A percentile compares a stretch with the other conserved stretches of the same genome.
Conservation (phyloP, 441 rosid species). For the Gossypium schwendimanii region DNA sequence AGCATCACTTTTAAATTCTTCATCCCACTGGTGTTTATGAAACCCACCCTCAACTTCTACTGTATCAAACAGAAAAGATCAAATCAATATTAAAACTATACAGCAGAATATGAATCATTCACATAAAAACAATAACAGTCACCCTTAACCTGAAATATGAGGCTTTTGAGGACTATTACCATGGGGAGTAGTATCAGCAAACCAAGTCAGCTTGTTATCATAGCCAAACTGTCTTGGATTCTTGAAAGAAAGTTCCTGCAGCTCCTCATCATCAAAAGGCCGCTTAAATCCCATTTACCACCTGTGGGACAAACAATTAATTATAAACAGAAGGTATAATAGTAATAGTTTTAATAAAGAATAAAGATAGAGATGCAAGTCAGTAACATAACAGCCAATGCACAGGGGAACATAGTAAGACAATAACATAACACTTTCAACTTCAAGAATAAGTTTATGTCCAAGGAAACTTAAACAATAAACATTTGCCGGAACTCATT, state of each 20-base stretch:
- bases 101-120: background rate
- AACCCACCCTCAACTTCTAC: constrained; percentile 31
- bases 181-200: constrained; percentile 2
- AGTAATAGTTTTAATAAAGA: background rate
- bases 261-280: constrained; percentile 24
- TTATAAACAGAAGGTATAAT: background rate
- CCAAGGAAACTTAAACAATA: background rate
- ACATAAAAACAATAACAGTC: background rate
- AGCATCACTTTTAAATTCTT: constrained; percentile 6
- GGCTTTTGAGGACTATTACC: constrained; percentile 4
- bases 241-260: constrained; percentile 30
- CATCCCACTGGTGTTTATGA: constrained; percentile 20
- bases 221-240: constrained; percentile 27
- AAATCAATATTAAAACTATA: background rate
- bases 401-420: background rate
- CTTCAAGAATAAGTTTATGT: background rate
- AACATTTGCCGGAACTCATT: background rate
- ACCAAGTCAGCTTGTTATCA: constrained; percentile 13
- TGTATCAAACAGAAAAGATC: constrained; percentile 20
- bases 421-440: background rate
- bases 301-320: constrained; percentile 9
- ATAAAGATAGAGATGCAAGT: background rate
- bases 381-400: background rate
- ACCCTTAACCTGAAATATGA: constrained; percentile 23
- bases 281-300: constrained; percentile 35